Conservation (phyloP, 208 protist species). For the Trichomonas tenax region DNA sequence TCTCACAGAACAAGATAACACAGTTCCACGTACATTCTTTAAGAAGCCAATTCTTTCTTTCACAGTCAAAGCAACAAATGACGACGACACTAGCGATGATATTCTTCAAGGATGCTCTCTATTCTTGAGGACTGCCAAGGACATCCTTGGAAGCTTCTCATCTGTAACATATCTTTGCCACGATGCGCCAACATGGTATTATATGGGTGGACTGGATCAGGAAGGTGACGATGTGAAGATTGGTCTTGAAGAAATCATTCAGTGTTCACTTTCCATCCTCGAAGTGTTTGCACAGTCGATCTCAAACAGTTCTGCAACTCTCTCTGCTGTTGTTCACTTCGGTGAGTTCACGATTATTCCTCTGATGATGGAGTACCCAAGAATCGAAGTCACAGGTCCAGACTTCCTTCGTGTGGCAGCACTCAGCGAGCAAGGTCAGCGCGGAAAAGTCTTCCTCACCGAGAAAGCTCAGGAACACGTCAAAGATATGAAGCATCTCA, state of each 20-base stretch:
- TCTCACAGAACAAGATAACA: neutral
- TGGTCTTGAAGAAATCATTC: too few species aligned
- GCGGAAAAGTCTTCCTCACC: too few species aligned
- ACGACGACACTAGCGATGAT: neutral
- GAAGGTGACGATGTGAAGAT: too few species aligned
- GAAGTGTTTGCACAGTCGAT: too few species aligned
- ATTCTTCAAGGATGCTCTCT: neutral
- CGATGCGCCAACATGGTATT: too few species aligned
- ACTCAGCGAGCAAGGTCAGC: too few species aligned
- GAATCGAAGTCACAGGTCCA: neutral
- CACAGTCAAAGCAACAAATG: neutral
- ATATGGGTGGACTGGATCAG: too few species aligned
- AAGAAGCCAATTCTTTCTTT: neutral
- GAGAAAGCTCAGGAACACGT: too few species aligned
- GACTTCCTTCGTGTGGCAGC: neutral
- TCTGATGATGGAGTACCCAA: neutral
- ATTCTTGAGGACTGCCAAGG: neutral
- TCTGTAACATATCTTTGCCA: too few species aligned
- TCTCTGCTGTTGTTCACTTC: neutral
- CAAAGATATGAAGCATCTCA: too few species aligned
- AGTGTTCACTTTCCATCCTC: too few species aligned
- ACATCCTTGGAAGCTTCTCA: neutral
- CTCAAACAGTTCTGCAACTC: neutral
- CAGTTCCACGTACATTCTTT: neutral
- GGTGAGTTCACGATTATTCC: neutral